Conservation (phyloP, 805 yeast species). For the Diddensiella santjacobensis region DNA sequence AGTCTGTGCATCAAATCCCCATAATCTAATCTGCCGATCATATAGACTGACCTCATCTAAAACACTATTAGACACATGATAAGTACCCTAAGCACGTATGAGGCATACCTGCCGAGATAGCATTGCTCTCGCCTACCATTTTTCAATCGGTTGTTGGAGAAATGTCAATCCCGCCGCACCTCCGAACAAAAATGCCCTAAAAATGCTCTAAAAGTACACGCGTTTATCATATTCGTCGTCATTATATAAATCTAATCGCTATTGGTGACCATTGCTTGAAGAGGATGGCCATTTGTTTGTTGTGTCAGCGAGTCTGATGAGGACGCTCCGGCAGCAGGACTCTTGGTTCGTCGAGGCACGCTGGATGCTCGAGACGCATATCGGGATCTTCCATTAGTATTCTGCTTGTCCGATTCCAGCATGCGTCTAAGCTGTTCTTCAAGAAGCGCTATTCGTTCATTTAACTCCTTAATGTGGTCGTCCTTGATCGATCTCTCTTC, state of each 20-base stretch:
- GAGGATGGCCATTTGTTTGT: not conserved
- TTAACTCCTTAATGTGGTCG: constrained; percentile 27
- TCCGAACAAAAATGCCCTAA: not conserved
- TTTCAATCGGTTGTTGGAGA: too few species aligned
- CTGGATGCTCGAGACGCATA: constrained; percentile 26
- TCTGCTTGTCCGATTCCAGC: constrained; percentile 20
- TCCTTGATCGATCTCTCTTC: constrained; percentile 31
- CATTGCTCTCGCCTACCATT: not conserved
- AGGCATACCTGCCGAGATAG: not conserved
- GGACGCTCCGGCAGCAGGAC: constrained; percentile 9
- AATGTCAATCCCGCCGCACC: not conserved
- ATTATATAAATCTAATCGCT: not conserved
- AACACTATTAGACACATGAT: too few species aligned
- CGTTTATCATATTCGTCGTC: not conserved
- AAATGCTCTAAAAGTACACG: not conserved
- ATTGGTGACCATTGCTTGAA: not conserved
- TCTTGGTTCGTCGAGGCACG: constrained; percentile 23
- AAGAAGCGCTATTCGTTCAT: constrained; percentile 26
- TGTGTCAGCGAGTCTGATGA: not conserved
- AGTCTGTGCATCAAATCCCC: constrained; percentile 94
- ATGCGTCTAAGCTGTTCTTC: constrained; percentile 32
- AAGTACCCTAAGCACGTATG: too few species aligned
- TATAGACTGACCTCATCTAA: constrained; percentile 86
- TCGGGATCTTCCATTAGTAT: constrained; percentile 21
- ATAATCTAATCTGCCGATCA: constrained; percentile 89